These are phyloP conservation scores for Nigrograna mackinnonii DNA, from an alignment of 2,329 filamentous ascomycete species.

Conservation along the genomic window DNA sequence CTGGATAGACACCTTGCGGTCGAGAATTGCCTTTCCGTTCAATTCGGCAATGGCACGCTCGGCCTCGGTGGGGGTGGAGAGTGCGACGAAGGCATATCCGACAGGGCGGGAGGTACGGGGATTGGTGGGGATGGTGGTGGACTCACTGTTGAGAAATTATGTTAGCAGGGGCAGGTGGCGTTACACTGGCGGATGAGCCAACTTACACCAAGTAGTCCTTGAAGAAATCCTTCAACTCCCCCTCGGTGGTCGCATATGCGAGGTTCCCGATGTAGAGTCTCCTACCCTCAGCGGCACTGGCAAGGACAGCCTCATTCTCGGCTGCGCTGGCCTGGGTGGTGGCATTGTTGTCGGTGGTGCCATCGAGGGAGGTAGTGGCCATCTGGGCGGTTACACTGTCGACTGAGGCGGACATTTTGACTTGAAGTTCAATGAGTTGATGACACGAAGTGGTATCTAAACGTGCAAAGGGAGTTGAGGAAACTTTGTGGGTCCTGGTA, in stretches of 20 bases:
- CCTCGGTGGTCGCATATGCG: constrained; percentile 99
- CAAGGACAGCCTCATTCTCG: constrained; percentile 88
- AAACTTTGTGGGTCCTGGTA: constrained; percentile 48
- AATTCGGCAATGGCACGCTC: constrained; percentile 94
- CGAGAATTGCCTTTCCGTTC: constrained; percentile 95
- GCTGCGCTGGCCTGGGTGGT: constrained; percentile 68
- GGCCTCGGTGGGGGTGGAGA: constrained; percentile 91
- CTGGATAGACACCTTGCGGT: constrained; percentile 99
- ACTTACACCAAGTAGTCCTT: constrained; percentile 99
- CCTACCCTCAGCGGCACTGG: constrained; percentile 97
- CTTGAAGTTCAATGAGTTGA: constrained; percentile 56
- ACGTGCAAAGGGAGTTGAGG: constrained; percentile 38
- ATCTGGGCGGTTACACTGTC: constrained; percentile 76
- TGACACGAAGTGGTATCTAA: constrained; percentile 53
- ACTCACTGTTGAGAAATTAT: constrained; percentile 68
- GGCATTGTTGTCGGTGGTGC: constrained; percentile 57
- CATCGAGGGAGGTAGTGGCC: constrained; percentile 68
- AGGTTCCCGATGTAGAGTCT: constrained; percentile 99
- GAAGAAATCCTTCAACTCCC: constrained; percentile 99
- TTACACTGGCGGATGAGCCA: constrained; percentile 10
- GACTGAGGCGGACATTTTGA: constrained; percentile 83
- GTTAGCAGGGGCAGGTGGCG: constrained; percentile 17
- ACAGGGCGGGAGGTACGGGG: constrained; percentile 97
- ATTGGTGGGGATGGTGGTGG: constrained; percentile 98
- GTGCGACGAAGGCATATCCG: constrained; percentile 98